Conservation (phyloP, 768 basidiomycete genomes). For the Boletus pseudopeckii region DNA sequence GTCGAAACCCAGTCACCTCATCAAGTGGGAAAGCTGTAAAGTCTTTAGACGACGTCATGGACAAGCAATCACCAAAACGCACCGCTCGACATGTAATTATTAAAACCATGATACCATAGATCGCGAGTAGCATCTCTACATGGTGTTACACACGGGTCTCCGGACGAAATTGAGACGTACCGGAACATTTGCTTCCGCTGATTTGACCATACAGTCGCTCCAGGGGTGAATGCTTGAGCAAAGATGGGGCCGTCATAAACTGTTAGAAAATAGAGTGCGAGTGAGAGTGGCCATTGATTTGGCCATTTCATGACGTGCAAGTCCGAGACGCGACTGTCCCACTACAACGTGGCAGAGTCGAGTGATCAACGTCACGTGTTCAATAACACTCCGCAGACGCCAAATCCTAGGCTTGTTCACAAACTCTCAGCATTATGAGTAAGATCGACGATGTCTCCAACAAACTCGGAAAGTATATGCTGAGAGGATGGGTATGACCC, state of each 20-base stretch:
- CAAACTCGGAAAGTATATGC: conserved; percentile 65
- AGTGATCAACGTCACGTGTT: conserved; percentile 18
- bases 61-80: conserved; percentile 13
- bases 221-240: conserved; percentile 11
- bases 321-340: conserved; percentile 1
- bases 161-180: conserved; percentile 34
- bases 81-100: conserved; percentile 87
- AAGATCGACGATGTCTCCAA: conserved; percentile 55
- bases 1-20: conserved; percentile 49
- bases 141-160: not conserved
- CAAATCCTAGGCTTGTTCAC: not conserved
- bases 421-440: conserved; percentile 38
- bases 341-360: conserved; percentile 22
- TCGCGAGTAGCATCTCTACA: conserved; percentile 66
- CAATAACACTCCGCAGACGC: not conserved
- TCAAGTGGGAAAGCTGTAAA: conserved; percentile 77
- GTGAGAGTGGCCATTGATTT: conserved; percentile 50
- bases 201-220: conserved; percentile 48
- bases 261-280: conserved; percentile 39
- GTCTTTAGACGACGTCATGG: conserved; percentile 19
- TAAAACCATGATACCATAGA: conserved; percentile 88
- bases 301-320: conserved; percentile 37
- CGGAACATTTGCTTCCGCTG: conserved; percentile 55
- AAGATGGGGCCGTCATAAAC: conserved; percentile 32
- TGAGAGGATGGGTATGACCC: conserved; percentile 66